These are phyloP conservation scores for Hyphodiscus sp. DNA, from an alignment of 2,329 filamentous ascomycete genomes.

Conservation along the genomic window DNA sequence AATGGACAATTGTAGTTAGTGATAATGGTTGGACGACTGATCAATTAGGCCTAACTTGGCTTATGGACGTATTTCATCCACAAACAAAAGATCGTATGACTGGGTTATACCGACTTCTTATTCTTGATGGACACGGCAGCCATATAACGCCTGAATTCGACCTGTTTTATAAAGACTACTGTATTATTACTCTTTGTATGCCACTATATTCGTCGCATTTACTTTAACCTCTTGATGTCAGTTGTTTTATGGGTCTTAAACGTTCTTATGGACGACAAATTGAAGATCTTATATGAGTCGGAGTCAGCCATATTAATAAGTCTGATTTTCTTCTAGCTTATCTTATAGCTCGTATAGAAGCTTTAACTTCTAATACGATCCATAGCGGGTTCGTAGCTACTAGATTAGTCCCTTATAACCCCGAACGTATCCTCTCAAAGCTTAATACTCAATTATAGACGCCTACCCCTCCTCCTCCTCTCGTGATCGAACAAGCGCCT, in stretches of 20 bases:
- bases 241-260: constrained; percentile 29
- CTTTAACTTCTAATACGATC: constrained; percentile 22
- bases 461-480: neutral
- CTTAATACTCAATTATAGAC: constrained; percentile 9
- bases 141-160: constrained; percentile 30
- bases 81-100: constrained; percentile 5
- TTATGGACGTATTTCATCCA: constrained; percentile 1
- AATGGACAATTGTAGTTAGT: constrained; percentile 1
- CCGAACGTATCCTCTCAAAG: constrained; percentile 26
- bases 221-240: constrained; percentile 32
- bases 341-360: constrained; percentile 10
- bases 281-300: constrained; percentile 13
- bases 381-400: constrained; percentile 23
- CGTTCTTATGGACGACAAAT: constrained; percentile 24
- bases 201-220: constrained; percentile 30
- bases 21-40: constrained; percentile 1
- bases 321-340: constrained; percentile 14
- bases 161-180: constrained; percentile 25
- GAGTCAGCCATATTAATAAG: constrained; percentile 23
- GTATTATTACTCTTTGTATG: constrained; percentile 31
- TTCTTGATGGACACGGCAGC: constrained; percentile 32
- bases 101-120: constrained; percentile 26
- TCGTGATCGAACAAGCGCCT: neutral
- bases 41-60: neutral
- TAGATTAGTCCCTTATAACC: constrained; percentile 27